Percentiles rank a stretch among this genome's conserved stretches.
phyloP scores from a whole-genome alignment of 2,329 filamentous ascomycete species.

The Alternaria metachromatica region DNA sequence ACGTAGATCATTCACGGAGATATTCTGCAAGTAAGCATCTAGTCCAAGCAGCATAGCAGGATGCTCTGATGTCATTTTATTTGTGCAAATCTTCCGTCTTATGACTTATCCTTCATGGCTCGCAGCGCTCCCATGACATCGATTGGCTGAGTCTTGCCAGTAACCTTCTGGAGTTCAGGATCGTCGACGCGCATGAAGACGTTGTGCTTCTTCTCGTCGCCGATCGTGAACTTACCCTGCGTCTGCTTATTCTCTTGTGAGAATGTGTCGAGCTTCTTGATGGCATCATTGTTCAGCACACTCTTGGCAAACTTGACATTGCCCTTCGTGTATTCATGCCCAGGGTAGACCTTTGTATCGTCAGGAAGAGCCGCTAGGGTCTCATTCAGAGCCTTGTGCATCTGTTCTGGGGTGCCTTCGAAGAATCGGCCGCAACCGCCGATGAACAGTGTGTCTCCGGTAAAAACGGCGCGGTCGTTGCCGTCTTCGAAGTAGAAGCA shows the following conservation, averaged over 20 bases:
- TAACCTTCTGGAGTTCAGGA: slow-evolving; percentile 81
- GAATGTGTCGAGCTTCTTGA: slow-evolving; percentile 79
- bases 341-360: slow-evolving; percentile 91
- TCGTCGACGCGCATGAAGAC: slow-evolving; percentile 96
- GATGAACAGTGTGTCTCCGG: slow-evolving; percentile 95
- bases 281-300: slow-evolving; percentile 72
- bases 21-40: background rate
- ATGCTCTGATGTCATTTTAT: background rate
- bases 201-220: slow-evolving; percentile 96
- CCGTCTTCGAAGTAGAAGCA: slow-evolving; percentile 92
- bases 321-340: slow-evolving; percentile 97
- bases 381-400: slow-evolving; percentile 91
- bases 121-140: slow-evolving; percentile 85
- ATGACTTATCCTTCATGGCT: slow-evolving; percentile 79
- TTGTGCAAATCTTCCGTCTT: slow-evolving; percentile 1
- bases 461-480: slow-evolving; percentile 81
- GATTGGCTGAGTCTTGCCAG: slow-evolving; percentile 79
- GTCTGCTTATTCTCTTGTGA: slow-evolving; percentile 83
- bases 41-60: background rate
- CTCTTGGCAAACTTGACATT: slow-evolving; percentile 89
- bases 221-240: slow-evolving; percentile 95
- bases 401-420: slow-evolving; percentile 82
- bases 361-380: slow-evolving; percentile 81
- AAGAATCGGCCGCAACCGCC: slow-evolving; percentile 96
- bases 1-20: background rate